Evolutionary conservation across 768 basidiomycete genomes (phyloP), one percentile per base, ranked within the genome.

Genomic region (Leccinum variicolor): DNA sequence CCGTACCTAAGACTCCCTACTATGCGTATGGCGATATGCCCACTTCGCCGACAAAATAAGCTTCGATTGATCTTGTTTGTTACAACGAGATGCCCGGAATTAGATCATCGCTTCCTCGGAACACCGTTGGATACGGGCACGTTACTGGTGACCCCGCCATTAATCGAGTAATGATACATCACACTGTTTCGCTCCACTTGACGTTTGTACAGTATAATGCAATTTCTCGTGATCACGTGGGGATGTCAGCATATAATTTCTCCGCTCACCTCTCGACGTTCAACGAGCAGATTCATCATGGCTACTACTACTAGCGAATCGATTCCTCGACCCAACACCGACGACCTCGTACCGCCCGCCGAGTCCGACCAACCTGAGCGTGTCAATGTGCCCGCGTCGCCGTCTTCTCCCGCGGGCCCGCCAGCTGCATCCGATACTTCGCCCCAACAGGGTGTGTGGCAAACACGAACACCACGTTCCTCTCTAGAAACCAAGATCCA

Each of bases 361-460:
- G 57, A 57, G 34, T 41, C 52, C 9, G 57, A 55, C 47, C 51
- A 39, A 4, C 60, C 19, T 21, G 6, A 58, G 48, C 60, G 11
- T 19, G 15, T n/a, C n/a, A n/a, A n/a, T n/a, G n/a, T 39, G 2
- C 53, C 56, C 50, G 29, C 39, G 13, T 13, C 45, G 6, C 50
- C 61, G 8, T 72, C 74, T 21, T 72, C 75, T 1, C 53, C 70
- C 41, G 57, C 50, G n/a, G 67, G 45, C 17, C 55, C 55, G 50
- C 68, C 74, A 6, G 71, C 71, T 1, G 68, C 53, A 51, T 62
- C 66, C 3, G 64, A 71, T 23, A 66, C 69, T 23, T 48, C 62
- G 29, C 69, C 72, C 19, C 75, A 76, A 53, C 78, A 77, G 65
- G 78, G 81, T 80, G 59, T 45, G 61, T 56, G 34, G 13, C 50